Evolutionary conservation across 305 asterid genomes (phyloP), one percentile per base, ranked within the genome.

Genomic region (Ilex paraguariensis): DNA sequence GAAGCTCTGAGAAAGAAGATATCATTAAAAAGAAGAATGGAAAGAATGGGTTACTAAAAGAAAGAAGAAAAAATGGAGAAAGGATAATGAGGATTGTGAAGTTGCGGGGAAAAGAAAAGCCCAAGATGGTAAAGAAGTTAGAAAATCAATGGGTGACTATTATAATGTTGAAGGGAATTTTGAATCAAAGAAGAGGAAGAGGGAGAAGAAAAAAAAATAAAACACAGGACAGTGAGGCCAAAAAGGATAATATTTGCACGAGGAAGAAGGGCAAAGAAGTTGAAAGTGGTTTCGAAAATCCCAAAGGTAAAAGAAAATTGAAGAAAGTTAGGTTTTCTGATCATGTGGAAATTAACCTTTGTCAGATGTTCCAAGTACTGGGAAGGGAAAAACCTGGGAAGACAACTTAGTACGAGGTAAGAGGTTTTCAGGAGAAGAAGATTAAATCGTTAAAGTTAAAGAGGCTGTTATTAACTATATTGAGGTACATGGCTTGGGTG

Each of bases 291-390:
- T 52, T 68, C 30, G 49, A 69, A 39, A 76, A 63, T 70, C 56
- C 72, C 55, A 67, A 69, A 52, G 71, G 79, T 28, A 63, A 61
- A 66, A 79, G 72, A 63, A 74, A 83, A 48, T 74, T 77, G 61
- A 88, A 84, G 80, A 90, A 79, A 52, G 96, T 91, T 55, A 72
- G 83, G 16, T 85, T 85, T 77, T 87, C 90, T 48, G 63, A 49
- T 56, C 55, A 82, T 64, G 77, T 45, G 63, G 84, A 82, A 73
- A 81, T 86, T 59, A 82, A 61, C 69, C 75, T 56, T 53, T 75
- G 52, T 73, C 83, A 30, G 59, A 67, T 64, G 69, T 68, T 62
- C 56, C 73, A 31, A 40, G 56, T 48, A 56, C 32, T 13, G 64
- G 58, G 70, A 60, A 45, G 28, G 74, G 36, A 31, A 45, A 59